Evolutionary conservation across 108 stramenopile genomes (phyloP), one percentile per base, ranked within the genome.

Genomic region (Nitzschia sp.): DNA sequence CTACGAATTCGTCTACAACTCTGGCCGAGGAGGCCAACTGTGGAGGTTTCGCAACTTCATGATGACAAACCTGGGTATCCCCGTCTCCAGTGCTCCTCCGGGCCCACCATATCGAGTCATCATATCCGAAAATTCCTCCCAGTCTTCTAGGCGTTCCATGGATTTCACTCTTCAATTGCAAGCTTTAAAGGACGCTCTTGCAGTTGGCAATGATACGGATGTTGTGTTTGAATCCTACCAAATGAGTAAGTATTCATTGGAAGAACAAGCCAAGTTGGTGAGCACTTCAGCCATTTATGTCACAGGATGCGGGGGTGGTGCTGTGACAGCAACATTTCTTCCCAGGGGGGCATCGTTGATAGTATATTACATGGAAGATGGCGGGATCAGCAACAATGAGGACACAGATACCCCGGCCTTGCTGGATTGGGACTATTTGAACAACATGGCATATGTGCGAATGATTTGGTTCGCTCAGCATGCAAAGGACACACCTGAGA

Each of bases 381-480:
- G 78, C 42, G 85, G 79, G 8, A 20, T 72, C 12, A 46, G 61
- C 21, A 59, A 62, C 53, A 52, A 57, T 38, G 53, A 52, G 21
- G 12, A 41, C 6, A 71, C 44, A 0, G 53, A 38, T 1, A 29
- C 19, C 38, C 85, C 85, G 5, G 86, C 83, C 0, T 68, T 74
- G 37, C 46, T 87, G 64, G 86, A 87, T 53, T 87, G 76, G 78
- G 86, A 87, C 39, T 68, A 79, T 41, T 63, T 85, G 44, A 79
- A 81, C 64, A 71, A 75, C 56, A 66, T 82, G 69, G 46, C 59
- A 6, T 75, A 85, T 43, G 19, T 79, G 10, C 73, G 78, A 25
- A 69, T 77, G 15, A 74, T 79, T 67, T 85, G 84, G 84, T 37
- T 85, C 39, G 65, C 41, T 0, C 37, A 41, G 11, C 3, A 48